phyloP scores from a whole-genome alignment of 106 monocot genomes.

The Triglochin maritima region DNA sequence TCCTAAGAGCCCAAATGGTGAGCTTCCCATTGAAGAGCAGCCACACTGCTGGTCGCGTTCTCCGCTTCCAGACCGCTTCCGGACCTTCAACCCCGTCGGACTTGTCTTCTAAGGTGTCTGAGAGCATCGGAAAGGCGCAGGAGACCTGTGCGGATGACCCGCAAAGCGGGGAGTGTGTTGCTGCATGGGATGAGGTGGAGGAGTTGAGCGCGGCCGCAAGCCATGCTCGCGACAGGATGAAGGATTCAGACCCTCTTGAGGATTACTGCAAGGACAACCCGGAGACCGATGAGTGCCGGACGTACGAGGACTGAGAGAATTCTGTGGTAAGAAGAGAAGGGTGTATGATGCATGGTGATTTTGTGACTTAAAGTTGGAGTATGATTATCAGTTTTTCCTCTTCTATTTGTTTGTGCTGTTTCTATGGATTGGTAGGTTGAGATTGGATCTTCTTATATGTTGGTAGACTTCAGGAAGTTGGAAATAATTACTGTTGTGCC shows the following conservation, averaged over 20 bases:
- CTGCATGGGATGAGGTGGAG: constrained; percentile 98
- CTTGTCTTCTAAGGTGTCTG: constrained; percentile 54
- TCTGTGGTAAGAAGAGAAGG: no score
- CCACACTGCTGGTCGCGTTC: not conserved
- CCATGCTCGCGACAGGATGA: constrained; percentile 70
- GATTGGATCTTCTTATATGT: no score
- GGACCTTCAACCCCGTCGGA: constrained; percentile 48
- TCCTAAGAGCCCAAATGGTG: not conserved
- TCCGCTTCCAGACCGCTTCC: constrained; percentile 7
- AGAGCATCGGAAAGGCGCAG: constrained; percentile 83
- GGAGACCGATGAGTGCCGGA: constrained; percentile 92
- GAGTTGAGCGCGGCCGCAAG: constrained; percentile 94
- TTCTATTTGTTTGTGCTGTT: no score
- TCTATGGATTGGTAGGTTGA: no score
- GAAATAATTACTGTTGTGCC: no score
- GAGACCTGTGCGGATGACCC: constrained; percentile 49
- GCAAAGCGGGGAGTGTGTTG: constrained; percentile 66
- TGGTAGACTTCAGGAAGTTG: no score
- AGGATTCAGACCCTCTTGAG: constrained; percentile 79
- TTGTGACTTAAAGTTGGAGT: no score
- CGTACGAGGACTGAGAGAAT: constrained; percentile 55
- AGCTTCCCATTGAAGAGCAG: not conserved
- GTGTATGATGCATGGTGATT: no score
- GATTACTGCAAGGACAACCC: constrained; percentile 92
- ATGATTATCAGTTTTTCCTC: no score